Percentiles rank a stretch among this genome's conserved stretches.
These are phyloP conservation scores for Yamadazyma diddensiae DNA, from an alignment of 1,139 yeast genomes.

Conservation along the genomic window DNA sequence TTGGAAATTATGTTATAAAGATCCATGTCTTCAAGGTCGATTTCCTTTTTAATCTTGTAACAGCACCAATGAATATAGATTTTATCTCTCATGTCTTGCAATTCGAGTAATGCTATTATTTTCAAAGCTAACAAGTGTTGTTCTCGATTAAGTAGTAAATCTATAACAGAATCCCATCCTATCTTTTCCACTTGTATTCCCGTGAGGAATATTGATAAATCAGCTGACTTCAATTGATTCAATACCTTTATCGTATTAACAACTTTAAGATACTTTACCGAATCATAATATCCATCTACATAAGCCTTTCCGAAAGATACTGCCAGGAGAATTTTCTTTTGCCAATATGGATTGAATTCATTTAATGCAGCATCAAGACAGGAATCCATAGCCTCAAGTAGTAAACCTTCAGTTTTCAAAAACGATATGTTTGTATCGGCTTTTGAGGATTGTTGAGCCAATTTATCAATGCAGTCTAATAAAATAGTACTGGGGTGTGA, in stretches of 20 bases:
- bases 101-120: slow-evolving; percentile 50
- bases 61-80: slow-evolving; percentile 84
- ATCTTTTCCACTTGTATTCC: slow-evolving; percentile 50
- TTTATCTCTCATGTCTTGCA: slow-evolving; percentile 46
- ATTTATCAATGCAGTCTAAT: slow-evolving; percentile 75
- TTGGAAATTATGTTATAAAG: slow-evolving; percentile 49
- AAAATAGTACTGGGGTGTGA: slow-evolving; percentile 79
- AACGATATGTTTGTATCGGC: slow-evolving; percentile 73
- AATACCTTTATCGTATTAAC: slow-evolving; percentile 63
- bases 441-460: slow-evolving; percentile 69
- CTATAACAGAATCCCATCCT: slow-evolving; percentile 55
- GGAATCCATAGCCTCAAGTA: slow-evolving; percentile 62
- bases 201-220: slow-evolving; percentile 70
- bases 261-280: slow-evolving; percentile 59
- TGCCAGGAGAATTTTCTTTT: slow-evolving; percentile 73
- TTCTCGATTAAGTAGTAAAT: slow-evolving; percentile 57
- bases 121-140: slow-evolving; percentile 64
- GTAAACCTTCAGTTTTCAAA: slow-evolving; percentile 50
- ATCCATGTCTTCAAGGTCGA: slow-evolving; percentile 55
- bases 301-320: slow-evolving; percentile 86
- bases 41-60: slow-evolving; percentile 56
- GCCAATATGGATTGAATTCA: slow-evolving; percentile 77
- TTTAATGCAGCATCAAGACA: slow-evolving; percentile 76
- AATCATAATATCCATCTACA: slow-evolving; percentile 40
- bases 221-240: slow-evolving; percentile 62